These are phyloP conservation scores for Clonostachys solani DNA, from an alignment of 2,329 filamentous ascomycete genomes.

Conservation along the genomic window DNA sequence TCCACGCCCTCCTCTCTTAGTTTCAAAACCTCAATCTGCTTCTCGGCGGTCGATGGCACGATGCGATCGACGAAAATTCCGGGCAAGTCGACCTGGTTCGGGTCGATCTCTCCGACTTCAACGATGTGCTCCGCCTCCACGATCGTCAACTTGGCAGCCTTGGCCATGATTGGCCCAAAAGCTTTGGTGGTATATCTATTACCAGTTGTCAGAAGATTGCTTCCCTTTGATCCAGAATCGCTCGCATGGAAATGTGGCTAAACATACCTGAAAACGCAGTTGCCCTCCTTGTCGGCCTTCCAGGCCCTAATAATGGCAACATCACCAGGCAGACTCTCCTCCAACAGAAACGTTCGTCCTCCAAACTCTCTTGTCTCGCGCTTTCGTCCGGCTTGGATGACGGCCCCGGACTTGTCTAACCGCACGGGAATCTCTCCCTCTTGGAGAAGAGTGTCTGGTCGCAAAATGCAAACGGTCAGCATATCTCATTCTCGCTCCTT, in stretches of 20 bases:
- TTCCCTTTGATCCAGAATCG: not conserved
- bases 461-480: no score
- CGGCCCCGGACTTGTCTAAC: conserved; percentile 52
- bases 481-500: no score
- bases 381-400: conserved; percentile 59
- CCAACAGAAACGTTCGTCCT: conserved; percentile 71
- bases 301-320: conserved; percentile 73
- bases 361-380: conserved; percentile 71
- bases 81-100: conserved; percentile 72
- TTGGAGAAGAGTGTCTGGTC: conserved; percentile 57
- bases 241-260: conserved; percentile 16
- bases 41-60: conserved; percentile 66
- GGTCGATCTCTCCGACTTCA: conserved; percentile 65
- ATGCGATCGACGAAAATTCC: conserved; percentile 82
- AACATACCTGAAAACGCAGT: conserved; percentile 69
- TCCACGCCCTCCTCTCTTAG: conserved; percentile 39
- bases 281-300: conserved; percentile 73
- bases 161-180: conserved; percentile 74
- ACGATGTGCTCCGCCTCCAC: conserved; percentile 86
- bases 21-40: conserved; percentile 69
- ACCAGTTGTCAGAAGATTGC: not conserved
- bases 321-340: conserved; percentile 70
- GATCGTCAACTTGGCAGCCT: conserved; percentile 72
- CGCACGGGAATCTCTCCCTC: conserved; percentile 65
- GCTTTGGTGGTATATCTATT: conserved; percentile 66